Base-by-base conservation (phyloP, 805 yeast genomes). In the Candida loeiensis region DNA sequence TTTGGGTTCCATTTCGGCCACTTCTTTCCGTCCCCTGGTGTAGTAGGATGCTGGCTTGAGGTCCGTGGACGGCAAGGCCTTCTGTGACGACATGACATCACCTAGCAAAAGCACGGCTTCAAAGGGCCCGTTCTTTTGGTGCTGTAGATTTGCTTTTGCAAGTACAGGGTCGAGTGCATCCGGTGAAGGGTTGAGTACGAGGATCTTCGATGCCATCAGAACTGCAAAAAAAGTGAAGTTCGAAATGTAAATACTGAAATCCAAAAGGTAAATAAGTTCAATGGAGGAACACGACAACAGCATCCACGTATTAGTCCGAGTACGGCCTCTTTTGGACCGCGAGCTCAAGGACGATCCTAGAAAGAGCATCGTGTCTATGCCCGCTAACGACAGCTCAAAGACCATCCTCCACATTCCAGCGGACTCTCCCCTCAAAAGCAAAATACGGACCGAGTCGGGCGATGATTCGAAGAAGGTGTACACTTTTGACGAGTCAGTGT, bases 61-160 rank as follows among this genome's bases (percentile, higher is more conserved):
- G 3, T 40, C 37, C 7, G 50, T 56, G 3, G 44, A 18, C 5
- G 69, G 21, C 34, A 9, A 32, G 20, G 19, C 7, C 25, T 27
- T 18, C 19, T 14, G 15, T 8, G 32, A 7, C 16, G 46, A 46
- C 14, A 58, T 41, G 1, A 67, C 55, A 46, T 76, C 76, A 0
- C 86, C 85, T 5, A 82, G 48, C 4, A 81, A 51, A 1, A 82
- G 28, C 0, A 74, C 72, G 2, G 73, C 63, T 34, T 73, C 81
- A 50, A 83, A 83, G 0, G 88, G 88, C 0, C 89, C 89, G 32
- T 79, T 79, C 48, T 77, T 81, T 16, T 53, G 43, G 49, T 80
- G 64, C 37, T 82, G 68, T 1, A 63, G 45, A 49, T 77, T 74
- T 3, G 79, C 69, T 37, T 73, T 69, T 29, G 49, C 56, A 4